Conservation (phyloP, 176 grass and related monocot species). For the Dendrocalamus sinicus region DNA sequence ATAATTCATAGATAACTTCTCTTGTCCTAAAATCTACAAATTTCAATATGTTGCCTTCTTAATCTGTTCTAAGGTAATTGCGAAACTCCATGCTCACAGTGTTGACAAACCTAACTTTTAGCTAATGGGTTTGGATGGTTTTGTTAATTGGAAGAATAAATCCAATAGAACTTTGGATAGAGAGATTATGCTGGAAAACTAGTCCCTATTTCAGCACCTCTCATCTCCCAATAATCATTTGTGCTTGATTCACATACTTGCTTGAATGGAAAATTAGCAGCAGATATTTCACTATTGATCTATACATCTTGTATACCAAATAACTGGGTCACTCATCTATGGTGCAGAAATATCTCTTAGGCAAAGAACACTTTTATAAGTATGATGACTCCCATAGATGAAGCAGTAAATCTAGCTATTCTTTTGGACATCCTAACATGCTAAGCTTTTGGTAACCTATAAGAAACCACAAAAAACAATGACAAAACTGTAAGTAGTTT, state of each 20-base stretch:
- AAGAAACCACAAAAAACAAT: no score
- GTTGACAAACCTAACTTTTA: background rate
- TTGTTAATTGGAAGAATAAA: background rate
- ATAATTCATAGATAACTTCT: background rate
- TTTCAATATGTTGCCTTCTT: background rate
- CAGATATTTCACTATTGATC: background rate
- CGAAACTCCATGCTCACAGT: background rate
- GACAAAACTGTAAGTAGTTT: no score
- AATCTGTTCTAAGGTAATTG: background rate
- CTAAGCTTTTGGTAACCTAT: no score
- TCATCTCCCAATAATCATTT: background rate
- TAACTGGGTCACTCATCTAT: background rate
- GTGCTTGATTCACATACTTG: background rate
- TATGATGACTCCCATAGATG: no score
- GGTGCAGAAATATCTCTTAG: background rate
- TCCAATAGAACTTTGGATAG: background rate
- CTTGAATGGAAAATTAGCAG: background rate
- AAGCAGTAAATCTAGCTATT: no score
- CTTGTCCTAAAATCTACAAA: background rate
- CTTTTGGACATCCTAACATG: no score
- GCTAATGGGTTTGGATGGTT: no score
- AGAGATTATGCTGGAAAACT: background rate
- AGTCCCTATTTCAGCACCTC: background rate
- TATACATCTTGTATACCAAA: background rate
- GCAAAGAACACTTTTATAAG: no score